Evolutionary conservation across 2,329 filamentous ascomycete genomes (phyloP).

Genomic region (Fusarium bactridioides): DNA sequence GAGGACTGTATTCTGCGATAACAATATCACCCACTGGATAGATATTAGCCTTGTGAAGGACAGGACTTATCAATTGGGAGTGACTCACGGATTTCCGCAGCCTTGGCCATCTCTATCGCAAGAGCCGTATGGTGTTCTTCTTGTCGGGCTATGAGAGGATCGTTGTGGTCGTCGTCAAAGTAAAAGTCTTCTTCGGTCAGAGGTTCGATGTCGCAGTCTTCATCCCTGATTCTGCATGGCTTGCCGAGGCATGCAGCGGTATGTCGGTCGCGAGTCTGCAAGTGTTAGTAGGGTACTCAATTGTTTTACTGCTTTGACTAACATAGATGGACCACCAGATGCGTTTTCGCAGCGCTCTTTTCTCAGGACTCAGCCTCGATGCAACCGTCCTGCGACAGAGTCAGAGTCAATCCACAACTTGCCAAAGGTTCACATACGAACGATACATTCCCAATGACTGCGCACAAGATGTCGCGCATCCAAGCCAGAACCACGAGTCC

Average conservation of each 20-base stretch:
- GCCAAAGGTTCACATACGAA: background rate
- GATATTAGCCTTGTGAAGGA: background rate
- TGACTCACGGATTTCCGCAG: constrained; percentile 8
- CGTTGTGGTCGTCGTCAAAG: constrained; percentile 5
- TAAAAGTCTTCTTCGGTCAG: constrained; percentile 10
- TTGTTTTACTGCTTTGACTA: accelerated
- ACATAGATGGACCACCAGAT: constrained; percentile 38
- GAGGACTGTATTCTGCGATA: constrained; percentile 33
- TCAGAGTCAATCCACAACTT: accelerated
- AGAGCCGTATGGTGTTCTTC: constrained; percentile 21
- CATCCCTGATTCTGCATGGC: constrained; percentile 31
- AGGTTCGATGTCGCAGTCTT: constrained; percentile 31
- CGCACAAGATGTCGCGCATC: constrained; percentile 24
- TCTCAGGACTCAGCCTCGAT: background rate
- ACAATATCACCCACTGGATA: constrained; percentile 25
- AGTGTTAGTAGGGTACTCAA: accelerated
- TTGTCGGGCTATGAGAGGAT: background rate
- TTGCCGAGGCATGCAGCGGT: constrained; percentile 22
- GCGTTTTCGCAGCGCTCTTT: constrained; percentile 13
- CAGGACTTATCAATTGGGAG: no score
- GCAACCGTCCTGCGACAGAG: background rate
- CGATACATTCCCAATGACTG: constrained; percentile 32
- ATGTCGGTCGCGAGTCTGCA: constrained; percentile 23
- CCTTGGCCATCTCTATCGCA: constrained; percentile 13
- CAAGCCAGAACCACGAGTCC: constrained; percentile 32